phyloP scores from a whole-genome alignment of 495 filamentous ascomycete genomes.

The Penicillium odoratum region DNA sequence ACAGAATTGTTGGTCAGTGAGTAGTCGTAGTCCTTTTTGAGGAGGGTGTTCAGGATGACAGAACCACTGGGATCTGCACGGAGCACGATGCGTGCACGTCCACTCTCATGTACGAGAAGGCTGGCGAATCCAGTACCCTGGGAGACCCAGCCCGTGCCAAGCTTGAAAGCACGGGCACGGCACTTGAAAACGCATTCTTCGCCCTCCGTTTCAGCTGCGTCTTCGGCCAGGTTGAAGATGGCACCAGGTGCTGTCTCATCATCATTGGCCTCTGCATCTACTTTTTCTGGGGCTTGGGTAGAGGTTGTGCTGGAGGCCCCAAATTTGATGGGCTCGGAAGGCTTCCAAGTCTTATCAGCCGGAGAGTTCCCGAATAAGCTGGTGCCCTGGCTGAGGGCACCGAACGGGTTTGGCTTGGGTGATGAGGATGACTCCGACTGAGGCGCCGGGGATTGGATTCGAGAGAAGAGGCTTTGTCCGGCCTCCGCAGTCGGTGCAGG shows the following conservation, averaged over 20 bases:
- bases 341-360: conserved; percentile 30
- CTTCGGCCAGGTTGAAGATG: conserved; percentile 60
- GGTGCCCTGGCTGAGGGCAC: too few species aligned
- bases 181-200: conserved; percentile 64
- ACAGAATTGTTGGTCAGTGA: conserved; percentile 48
- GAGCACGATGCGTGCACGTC: conserved; percentile 62
- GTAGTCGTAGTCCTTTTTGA: conserved; percentile 61
- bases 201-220: conserved; percentile 67
- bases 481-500: too few species aligned
- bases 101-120: conserved; percentile 65
- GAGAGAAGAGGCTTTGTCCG: too few species aligned
- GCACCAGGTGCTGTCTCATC: conserved; percentile 53
- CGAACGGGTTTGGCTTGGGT: too few species aligned
- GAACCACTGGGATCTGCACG: conserved; percentile 69
- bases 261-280: conserved; percentile 51
- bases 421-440: too few species aligned
- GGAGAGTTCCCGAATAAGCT: too few species aligned
- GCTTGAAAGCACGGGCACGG: conserved; percentile 62
- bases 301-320: conserved; percentile 23
- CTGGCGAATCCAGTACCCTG: conserved; percentile 66
- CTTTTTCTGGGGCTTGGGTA: conserved; percentile 28
- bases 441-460: too few species aligned
- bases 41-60: conserved; percentile 63
- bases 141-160: conserved; percentile 50
- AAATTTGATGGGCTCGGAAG: conserved; percentile 59